Conservation (phyloP, 768 basidiomycete genomes). For the Agrocybe praecox region DNA sequence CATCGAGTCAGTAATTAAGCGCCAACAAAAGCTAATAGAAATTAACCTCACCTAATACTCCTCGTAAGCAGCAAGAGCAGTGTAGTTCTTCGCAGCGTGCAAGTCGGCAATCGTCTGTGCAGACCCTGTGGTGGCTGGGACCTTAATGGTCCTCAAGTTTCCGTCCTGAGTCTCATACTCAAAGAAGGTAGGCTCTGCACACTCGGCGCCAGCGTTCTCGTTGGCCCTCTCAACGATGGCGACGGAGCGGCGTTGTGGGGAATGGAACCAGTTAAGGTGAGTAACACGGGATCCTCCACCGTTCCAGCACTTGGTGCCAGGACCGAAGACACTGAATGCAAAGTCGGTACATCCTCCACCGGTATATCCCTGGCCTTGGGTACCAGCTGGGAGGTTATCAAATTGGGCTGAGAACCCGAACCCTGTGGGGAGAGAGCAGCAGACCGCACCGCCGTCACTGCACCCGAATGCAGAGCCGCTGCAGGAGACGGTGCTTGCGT, state of each 20-base stretch:
- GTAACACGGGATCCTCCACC: neutral
- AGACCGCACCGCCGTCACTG: slow-evolving; percentile 10
- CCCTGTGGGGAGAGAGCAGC: slow-evolving; percentile 18
- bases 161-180: neutral
- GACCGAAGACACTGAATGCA: slow-evolving; percentile 4
- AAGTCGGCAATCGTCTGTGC: neutral
- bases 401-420: slow-evolving; percentile 17
- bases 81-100: neutral
- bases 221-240: neutral
- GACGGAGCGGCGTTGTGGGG: too few species aligned
- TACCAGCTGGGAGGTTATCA: slow-evolving; percentile 12
- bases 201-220: neutral
- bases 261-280: too few species aligned
- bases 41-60: neutral
- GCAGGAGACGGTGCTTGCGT: slow-evolving; percentile 13
- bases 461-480: slow-evolving; percentile 14
- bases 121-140: neutral
- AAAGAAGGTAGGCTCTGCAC: neutral
- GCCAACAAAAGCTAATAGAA: too few species aligned
- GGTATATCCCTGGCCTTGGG: slow-evolving; percentile 16
- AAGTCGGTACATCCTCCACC: slow-evolving; percentile 6
- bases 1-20: too few species aligned
- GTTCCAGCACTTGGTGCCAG: slow-evolving; percentile 6
- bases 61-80: neutral
- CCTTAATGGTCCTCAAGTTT: neutral